phyloP scores from a whole-genome alignment of 768 basidiomycete genomes.

The Collybia sp. region DNA sequence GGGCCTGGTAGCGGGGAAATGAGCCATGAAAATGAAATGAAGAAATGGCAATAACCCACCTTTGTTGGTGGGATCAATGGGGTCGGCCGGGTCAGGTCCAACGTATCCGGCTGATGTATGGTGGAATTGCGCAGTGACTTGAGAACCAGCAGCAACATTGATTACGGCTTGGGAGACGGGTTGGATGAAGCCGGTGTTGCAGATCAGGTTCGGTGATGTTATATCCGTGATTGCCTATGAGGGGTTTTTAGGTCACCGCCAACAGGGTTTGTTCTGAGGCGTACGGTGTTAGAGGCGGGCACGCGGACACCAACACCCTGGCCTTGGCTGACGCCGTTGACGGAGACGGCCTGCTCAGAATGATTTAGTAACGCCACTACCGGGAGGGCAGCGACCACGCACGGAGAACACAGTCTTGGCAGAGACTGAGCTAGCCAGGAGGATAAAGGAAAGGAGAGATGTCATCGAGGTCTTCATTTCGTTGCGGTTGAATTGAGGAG shows the following conservation, averaged over 20 bases:
- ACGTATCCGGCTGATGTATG: conserved; percentile 40
- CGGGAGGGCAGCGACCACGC: background rate
- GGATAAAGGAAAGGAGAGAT: background rate
- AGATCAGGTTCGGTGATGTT: conserved; percentile 49
- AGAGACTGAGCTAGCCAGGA: conserved; percentile 19
- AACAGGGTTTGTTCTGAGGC: background rate
- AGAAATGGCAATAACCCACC: conserved; percentile 49
- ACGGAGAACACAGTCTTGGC: conserved; percentile 54
- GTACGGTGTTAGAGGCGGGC: conserved; percentile 38
- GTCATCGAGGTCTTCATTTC: background rate
- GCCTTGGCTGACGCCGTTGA: conserved; percentile 46
- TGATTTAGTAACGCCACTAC: background rate
- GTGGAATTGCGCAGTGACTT: conserved; percentile 51
- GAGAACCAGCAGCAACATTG: conserved; percentile 45
- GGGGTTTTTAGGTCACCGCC: background rate
- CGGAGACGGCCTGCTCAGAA: conserved; percentile 35
- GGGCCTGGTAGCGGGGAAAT: too few relatives aligned
- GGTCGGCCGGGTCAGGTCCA: conserved; percentile 36
- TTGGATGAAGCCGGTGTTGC: conserved; percentile 51
- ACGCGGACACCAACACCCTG: conserved; percentile 36
- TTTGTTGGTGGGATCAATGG: conserved; percentile 48
- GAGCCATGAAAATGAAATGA: conserved; percentile 20
- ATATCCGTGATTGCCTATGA: conserved; percentile 53
- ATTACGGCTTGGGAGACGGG: conserved; percentile 42
- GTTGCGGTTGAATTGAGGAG: too few relatives aligned